Base-by-base conservation (phyloP, 306 rosid genomes). In the Gastrolobium bilobum region DNA sequence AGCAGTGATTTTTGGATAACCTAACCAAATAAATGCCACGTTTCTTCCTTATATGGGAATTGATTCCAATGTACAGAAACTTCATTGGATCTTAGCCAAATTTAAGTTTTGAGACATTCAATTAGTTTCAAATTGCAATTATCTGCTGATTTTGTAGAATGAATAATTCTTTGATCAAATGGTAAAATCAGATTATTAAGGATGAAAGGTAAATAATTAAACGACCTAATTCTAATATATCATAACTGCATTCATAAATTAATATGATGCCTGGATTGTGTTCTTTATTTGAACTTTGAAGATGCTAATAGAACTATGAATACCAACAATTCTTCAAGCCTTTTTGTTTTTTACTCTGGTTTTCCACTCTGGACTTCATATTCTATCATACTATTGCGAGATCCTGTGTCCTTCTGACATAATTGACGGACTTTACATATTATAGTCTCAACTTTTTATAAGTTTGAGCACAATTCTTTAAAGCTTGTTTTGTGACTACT, bases 281-380 rank as follows among this genome's bases (percentile, higher is more conserved):
- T 64, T 80, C 20, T 72, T 14, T 53, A 26, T 62, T 48, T 48
- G 59, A 40, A 75, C 77, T 62, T 48, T 48, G 59, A 40, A 75
- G 81, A 81, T 53, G 42, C 42, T 59, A 8, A 5, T 38, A 57
- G 76, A 56, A 54, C 46, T 26, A 5, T 15, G 34, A n/a, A 59
- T 68, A 10, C 40, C 48, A 35, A 44, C 81, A 40, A 54, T 57
- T 73, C 68, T 43, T 13, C 61, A 10, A 39, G 56, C 43, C 39
- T 62, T 33, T 7, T 0, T 60, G n/a, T 39, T 68, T 52, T 33
- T 11, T 51, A 6, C n/a, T 26, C 59, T 30, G 64, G 54, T 10
- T 77, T 64, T 63, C 31, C 46, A 7, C 56, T 33, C 7, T 58
- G 46, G 14, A 64, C 33, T 52, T 73, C 46, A 31, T 37, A 47